These are phyloP conservation scores for Vaccinium vitisidaea DNA, from an alignment of 148 eudicot species.

Conservation along the genomic window DNA sequence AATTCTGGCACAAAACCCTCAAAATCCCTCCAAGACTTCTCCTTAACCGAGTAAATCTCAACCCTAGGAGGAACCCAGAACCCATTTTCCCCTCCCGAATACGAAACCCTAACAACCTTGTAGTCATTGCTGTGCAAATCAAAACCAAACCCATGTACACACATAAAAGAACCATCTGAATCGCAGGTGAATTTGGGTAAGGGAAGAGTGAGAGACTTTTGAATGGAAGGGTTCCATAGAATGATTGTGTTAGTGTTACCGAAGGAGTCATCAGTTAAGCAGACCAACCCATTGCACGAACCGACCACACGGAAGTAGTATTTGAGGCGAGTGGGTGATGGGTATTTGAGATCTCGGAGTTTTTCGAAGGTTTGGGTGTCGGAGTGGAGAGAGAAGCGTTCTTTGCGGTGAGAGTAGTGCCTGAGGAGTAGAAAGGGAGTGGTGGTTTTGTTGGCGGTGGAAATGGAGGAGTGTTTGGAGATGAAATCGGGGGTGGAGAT, in stretches of 20 bases:
- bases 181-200: neutral
- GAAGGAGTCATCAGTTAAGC: neutral
- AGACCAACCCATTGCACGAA: neutral
- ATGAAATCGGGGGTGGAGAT: neutral
- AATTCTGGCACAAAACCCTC: neutral
- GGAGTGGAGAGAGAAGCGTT: neutral
- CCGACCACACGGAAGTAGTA: neutral
- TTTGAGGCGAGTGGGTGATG: neutral
- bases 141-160: neutral
- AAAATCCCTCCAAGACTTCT: neutral
- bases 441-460: neutral
- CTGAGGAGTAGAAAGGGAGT: neutral
- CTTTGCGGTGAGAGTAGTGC: constrained; percentile 6
- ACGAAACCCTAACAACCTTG: neutral
- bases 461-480: neutral
- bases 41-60: neutral
- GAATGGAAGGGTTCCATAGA: constrained; percentile 8
- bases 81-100: neutral
- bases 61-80: neutral
- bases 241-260: neutral
- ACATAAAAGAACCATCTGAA: neutral
- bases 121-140: neutral
- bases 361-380: neutral
- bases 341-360: neutral
- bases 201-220: neutral